Evolutionary conservation across 2,329 filamentous ascomycete genomes (phyloP), one percentile per base, ranked within the genome.

Genomic region (Pezizomycotina sp.): DNA sequence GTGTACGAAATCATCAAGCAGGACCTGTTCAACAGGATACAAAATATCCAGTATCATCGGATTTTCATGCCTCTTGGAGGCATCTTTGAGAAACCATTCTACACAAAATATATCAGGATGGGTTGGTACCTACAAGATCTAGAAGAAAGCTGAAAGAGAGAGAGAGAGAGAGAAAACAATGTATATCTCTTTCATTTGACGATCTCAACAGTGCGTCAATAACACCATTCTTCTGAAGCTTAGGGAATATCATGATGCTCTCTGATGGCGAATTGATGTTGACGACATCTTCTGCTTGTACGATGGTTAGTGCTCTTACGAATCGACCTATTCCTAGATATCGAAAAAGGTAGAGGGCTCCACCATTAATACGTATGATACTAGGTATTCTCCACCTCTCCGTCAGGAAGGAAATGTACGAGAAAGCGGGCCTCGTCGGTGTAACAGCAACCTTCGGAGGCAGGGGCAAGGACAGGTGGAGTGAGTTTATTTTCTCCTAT

Each of bases 81-180:
- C 40, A 53, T 95, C 4, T 55, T 95, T 1, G 65, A 77, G 21
- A 69, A 71, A 1, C 68, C 74, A 0, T 92, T 93, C 50, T 83
- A 92, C 51, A 76, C 69, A n/a, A 64, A 73, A 27, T 84, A 91
- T 53, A 74, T 95, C 48, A 92, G 92, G 56, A 67, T 66, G 42
- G 78, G 79, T 79, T 59, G 14, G 54, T n/a, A n/a, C n/a, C n/a
- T n/a, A n/a, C n/a, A n/a, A n/a, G n/a, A n/a, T n/a, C n/a, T n/a
- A n/a, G n/a, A n/a, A n/a, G n/a, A n/a, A n/a, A n/a, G n/a, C n/a
- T n/a, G n/a, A n/a, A n/a, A n/a, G n/a, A n/a, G n/a, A n/a, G n/a
- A n/a, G n/a, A n/a, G n/a, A n/a, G n/a, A n/a, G n/a, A n/a, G n/a
- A n/a, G n/a, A n/a, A n/a, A n/a, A n/a, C n/a, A n/a, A n/a, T n/a